Evolutionary conservation across 306 rosid species (phyloP).

Genomic region (Ormosia emarginata): DNA sequence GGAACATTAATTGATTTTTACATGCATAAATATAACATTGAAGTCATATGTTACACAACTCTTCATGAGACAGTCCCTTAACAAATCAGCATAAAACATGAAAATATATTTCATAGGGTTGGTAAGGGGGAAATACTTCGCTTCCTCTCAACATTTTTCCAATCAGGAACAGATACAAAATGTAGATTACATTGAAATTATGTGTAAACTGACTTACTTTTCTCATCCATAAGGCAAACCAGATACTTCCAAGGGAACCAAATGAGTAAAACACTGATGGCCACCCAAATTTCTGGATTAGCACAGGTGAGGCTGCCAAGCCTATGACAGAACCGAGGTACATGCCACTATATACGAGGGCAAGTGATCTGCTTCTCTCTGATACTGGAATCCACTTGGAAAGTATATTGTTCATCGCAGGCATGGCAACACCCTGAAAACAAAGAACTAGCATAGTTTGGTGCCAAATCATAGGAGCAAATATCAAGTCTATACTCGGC

Average conservation of each 20-base stretch:
- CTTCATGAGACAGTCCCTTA: neutral
- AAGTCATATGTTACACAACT: conserved; percentile 6
- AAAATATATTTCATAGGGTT: neutral
- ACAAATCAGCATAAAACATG: conserved; percentile 19
- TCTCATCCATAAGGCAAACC: conserved; percentile 83
- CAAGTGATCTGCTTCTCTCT: conserved; percentile 97
- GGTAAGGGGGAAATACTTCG: neutral
- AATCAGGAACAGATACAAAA: neutral
- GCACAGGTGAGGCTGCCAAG: conserved; percentile 74
- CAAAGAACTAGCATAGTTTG: conserved; percentile 1
- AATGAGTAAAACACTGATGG: conserved; percentile 92
- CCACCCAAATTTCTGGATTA: conserved; percentile 87
- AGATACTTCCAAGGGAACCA: conserved; percentile 96
- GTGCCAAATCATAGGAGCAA: neutral
- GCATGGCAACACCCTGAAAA: conserved; percentile 98
- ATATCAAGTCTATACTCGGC: neutral
- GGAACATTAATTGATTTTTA: neutral
- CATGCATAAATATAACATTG: neutral
- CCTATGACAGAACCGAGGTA: conserved; percentile 97
- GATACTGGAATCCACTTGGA: conserved; percentile 97
- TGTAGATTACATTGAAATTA: conserved; percentile 9
- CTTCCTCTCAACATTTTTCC: neutral
- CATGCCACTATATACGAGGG: conserved; percentile 96
- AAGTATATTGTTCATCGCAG: conserved; percentile 93
- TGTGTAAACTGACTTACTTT: conserved; percentile 51